Base-by-base conservation (phyloP, 1,284 basidiomycete genomes). In the Crucibulum cyathiforme region DNA sequence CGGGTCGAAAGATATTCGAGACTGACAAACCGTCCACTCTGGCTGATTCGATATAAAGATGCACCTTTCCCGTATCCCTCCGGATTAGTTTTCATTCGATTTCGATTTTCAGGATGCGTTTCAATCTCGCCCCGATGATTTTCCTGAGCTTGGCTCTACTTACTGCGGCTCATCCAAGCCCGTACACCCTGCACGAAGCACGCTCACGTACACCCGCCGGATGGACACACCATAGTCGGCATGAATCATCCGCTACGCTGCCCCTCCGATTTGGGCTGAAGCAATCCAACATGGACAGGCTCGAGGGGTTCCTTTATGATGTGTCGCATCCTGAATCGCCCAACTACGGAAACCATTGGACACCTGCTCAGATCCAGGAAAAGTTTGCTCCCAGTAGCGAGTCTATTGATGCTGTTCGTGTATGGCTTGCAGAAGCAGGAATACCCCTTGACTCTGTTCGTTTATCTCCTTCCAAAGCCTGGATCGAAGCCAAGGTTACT, bases 221-320 rank as follows among this genome's bases (percentile, higher is more conserved):
- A 31, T 83, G 80, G 81, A 58, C 60, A 15, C 71, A 67, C 35
- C 58, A 71, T 45, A 72, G 75, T 9, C 70, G 75, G 38, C 73
- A 77, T 39, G 67, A 69, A 3, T 61, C 75, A 19, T 65, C 70
- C 49, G 60, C 70, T 7, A 53, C 71, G 53, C 66, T 82, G 15
- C 78, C 79, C n/a, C 65, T 85, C 35, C 77, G 79, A 46, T 79
- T 85, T 58, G 82, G 78, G 7, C 77, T 85, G 36, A 73, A 71
- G 39, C 82, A 84, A 65, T 71, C 75, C 24, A 82, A 83, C 67
- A 58, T 82, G 17, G 72, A 78, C 57, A 70, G 71, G 31, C 66
- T 84, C 36, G 78, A 83, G 52, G 71, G 74, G n/a, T 70, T 74
- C 52, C 74, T 85, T 8, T 70, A 79, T 62, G 78, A 80, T 54